Evolutionary conservation across 2,329 filamentous ascomycete genomes (phyloP).

Genomic region (Shiraia bambusicola): DNA sequence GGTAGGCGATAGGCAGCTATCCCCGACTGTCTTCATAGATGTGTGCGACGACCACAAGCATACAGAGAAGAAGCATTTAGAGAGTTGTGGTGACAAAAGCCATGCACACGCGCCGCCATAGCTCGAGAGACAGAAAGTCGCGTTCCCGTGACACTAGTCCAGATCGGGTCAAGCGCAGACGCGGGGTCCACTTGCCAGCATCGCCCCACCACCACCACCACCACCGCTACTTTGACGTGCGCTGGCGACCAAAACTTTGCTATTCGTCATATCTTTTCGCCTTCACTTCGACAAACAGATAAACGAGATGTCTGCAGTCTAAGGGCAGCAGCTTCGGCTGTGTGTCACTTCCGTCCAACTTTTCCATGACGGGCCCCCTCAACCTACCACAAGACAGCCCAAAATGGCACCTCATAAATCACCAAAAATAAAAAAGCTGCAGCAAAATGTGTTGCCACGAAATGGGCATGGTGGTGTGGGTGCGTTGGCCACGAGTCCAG

Average conservation of each 20-base stretch:
- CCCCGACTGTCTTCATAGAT: conserved; percentile 9
- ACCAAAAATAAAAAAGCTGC: conserved; percentile 43
- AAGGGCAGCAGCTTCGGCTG: conserved; percentile 52
- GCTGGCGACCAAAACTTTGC: conserved; percentile 27
- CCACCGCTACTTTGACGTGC: conserved; percentile 25
- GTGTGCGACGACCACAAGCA: neutral
- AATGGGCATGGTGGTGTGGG: conserved; percentile 22
- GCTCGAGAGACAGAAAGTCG: conserved; percentile 19
- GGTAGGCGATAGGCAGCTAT: neutral
- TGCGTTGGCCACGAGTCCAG: conserved; percentile 25
- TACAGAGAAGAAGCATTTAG: neutral
- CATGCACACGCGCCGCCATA: conserved; percentile 14
- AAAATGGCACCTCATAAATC: conserved; percentile 52
- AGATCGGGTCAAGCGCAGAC: conserved; percentile 15
- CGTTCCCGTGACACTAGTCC: conserved; percentile 18
- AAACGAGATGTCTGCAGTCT: conserved; percentile 43
- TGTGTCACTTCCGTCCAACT: conserved; percentile 40
- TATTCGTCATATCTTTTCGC: conserved; percentile 16
- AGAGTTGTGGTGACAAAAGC: conserved; percentile 14
- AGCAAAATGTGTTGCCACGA: conserved; percentile 35
- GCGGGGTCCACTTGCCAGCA: conserved; percentile 25
- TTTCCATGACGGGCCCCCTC: conserved; percentile 33
- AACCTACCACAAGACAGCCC: conserved; percentile 40
- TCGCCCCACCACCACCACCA: too few relatives aligned
- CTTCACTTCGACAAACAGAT: conserved; percentile 15